Percentiles rank a stretch among this genome's conserved stretches.
These are phyloP conservation scores for Pseudocercospora fijiensis DNA, from an alignment of 2,329 filamentous ascomycete genomes.

Conservation along the genomic window DNA sequence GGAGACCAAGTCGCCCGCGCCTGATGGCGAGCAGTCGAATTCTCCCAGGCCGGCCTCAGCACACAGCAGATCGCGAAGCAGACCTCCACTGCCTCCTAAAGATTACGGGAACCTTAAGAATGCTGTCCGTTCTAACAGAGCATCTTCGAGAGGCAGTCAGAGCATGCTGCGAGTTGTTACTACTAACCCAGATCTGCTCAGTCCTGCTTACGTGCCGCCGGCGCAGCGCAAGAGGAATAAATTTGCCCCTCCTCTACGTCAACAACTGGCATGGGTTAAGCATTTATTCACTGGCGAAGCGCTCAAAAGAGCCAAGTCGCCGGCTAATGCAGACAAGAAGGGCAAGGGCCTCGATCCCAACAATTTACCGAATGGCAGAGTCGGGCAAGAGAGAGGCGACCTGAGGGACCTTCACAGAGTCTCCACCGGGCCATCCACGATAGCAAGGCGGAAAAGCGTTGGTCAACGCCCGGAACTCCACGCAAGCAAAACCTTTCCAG, in stretches of 20 bases:
- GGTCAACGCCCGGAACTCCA: constrained; percentile 42
- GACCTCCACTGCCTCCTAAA: constrained; percentile 81
- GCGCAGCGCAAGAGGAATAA: constrained; percentile 51
- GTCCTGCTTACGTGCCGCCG: constrained; percentile 49
- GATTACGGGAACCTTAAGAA: constrained; percentile 53
- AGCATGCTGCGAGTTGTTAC: constrained; percentile 86
- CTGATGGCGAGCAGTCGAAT: constrained; percentile 45
- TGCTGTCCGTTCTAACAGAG: constrained; percentile 58
- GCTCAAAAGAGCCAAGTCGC: constrained; percentile 62
- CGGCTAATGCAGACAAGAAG: constrained; percentile 36
- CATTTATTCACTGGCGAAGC: constrained; percentile 69
- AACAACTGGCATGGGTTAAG: constrained; percentile 66
- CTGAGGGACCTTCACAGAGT: constrained; percentile 38
- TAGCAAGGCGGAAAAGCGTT: constrained; percentile 36
- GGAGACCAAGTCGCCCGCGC: constrained; percentile 55
- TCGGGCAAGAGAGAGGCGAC: constrained; percentile 23
- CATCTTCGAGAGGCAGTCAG: constrained; percentile 52
- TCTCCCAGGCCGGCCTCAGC: constrained; percentile 51
- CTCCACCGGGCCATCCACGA: constrained; percentile 37
- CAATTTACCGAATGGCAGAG: constrained; percentile 21
- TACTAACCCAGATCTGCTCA: constrained; percentile 61
- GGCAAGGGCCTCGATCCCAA: constrained; percentile 22
- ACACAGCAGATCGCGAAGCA: constrained; percentile 70
- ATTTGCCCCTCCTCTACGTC: constrained; percentile 63
- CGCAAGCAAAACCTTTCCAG: constrained; percentile 41